These are phyloP conservation scores for Nemania abortiva DNA, from an alignment of 2,329 filamentous ascomycete species.

Conservation along the genomic window DNA sequence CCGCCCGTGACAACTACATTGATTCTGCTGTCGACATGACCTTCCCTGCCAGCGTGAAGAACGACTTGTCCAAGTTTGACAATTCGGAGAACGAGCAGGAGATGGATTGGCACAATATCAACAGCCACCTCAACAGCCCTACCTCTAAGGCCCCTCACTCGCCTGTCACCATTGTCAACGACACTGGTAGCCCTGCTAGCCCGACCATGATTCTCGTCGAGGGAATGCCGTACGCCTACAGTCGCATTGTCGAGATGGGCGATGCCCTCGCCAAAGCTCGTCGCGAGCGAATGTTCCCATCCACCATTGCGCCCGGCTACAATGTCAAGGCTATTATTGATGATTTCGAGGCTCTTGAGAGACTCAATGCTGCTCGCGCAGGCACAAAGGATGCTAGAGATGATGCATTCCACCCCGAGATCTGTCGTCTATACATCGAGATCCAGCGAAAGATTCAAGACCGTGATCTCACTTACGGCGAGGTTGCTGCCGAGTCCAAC, in stretches of 20 bases:
- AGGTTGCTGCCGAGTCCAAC: slow-evolving; percentile 42
- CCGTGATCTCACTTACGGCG: slow-evolving; percentile 50
- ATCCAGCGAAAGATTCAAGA: slow-evolving; percentile 53
- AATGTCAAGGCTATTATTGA: slow-evolving; percentile 48
- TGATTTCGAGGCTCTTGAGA: slow-evolving; percentile 50
- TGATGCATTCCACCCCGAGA: slow-evolving; percentile 38
- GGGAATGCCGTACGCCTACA: slow-evolving; percentile 24
- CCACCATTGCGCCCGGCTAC: slow-evolving; percentile 46
- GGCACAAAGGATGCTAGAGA: slow-evolving; percentile 38
- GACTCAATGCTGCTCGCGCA: slow-evolving; percentile 44
- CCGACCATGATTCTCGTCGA: slow-evolving; percentile 11
- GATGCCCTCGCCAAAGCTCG: slow-evolving; percentile 50
- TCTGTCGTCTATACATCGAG: slow-evolving; percentile 47
- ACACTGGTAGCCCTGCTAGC: not conserved
- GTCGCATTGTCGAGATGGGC: slow-evolving; percentile 51
- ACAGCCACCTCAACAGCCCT: not conserved
- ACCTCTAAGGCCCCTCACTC: not conserved
- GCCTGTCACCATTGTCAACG: not conserved
- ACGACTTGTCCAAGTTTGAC: not conserved
- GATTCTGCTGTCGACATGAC: slow-evolving; percentile 30
- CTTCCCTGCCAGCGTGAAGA: not conserved
- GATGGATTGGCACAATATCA: not conserved
- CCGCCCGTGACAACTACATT: not conserved
- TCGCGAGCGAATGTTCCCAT: slow-evolving; percentile 50
- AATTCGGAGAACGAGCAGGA: not conserved